Evolutionary conservation across 495 filamentous ascomycete genomes (phyloP).

Genomic region (Geoglossum glabrum): DNA sequence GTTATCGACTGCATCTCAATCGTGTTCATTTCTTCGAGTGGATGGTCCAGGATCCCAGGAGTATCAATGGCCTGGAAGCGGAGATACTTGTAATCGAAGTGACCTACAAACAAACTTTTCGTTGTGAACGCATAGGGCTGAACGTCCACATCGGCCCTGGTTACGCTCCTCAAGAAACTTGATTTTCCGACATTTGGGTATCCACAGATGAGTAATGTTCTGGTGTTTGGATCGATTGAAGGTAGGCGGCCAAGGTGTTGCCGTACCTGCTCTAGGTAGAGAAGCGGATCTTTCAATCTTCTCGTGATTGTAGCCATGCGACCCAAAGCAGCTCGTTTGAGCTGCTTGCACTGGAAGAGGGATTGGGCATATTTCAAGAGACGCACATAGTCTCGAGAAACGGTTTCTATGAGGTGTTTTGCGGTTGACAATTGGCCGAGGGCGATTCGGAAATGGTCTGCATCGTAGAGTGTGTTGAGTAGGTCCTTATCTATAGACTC

Average conservation of each 20-base stretch:
- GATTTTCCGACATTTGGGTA: constrained; percentile 98
- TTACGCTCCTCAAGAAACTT: constrained; percentile 78
- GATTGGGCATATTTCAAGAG: constrained; percentile 90
- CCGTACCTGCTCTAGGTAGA: constrained; percentile 93
- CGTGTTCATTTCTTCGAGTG: constrained; percentile 98
- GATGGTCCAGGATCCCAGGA: constrained; percentile 91
- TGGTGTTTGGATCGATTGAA: constrained; percentile 90
- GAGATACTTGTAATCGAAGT: constrained; percentile 97
- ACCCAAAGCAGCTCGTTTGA: constrained; percentile 75
- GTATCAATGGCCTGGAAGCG: constrained; percentile 81
- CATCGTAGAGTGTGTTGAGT: constrained; percentile 78
- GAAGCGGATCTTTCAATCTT: constrained; percentile 75
- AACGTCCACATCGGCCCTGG: constrained; percentile 88
- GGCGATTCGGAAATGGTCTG: constrained; percentile 93
- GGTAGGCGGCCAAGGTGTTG: constrained; percentile 95
- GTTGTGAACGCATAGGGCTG: constrained; percentile 98
- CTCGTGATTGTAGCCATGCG: constrained; percentile 94
- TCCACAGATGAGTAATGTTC: constrained; percentile 85
- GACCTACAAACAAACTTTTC: constrained; percentile 90
- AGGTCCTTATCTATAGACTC: constrained; percentile 43
- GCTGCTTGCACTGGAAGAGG: constrained; percentile 87
- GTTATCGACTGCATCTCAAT: constrained; percentile 99
- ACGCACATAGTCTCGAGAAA: constrained; percentile 83
- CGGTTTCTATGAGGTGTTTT: constrained; percentile 89
- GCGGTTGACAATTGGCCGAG: constrained; percentile 90